Evolutionary conservation across 345 rosid genomes (phyloP).

Genomic region (Citrus reticulata): DNA sequence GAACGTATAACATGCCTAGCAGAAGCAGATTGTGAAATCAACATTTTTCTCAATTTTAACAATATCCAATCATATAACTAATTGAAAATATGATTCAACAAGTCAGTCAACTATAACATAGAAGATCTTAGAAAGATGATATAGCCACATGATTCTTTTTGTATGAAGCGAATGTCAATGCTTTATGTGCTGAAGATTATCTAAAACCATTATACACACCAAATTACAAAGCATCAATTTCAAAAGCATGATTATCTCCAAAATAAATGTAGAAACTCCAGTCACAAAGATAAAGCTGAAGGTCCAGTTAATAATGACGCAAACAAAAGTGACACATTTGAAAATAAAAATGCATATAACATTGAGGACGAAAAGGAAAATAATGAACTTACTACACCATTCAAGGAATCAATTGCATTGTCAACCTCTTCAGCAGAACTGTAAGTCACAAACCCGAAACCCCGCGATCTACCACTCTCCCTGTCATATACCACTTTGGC

Average conservation of each 20-base stretch:
- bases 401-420: slow-evolving; percentile 61
- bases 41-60: not conserved
- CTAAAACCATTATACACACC: not conserved
- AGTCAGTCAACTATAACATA: not conserved
- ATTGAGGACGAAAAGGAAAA: not conserved
- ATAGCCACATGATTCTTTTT: not conserved
- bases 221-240: not conserved
- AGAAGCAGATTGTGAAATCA: not conserved
- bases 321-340: not conserved
- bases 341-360: not conserved
- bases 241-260: not conserved
- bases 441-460: slow-evolving; percentile 92
- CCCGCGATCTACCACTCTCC: slow-evolving; percentile 93
- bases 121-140: not conserved
- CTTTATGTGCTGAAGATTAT: not conserved
- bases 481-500: slow-evolving; percentile 93
- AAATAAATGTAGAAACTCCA: not conserved
- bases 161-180: not conserved
- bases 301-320: not conserved
- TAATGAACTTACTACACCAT: slow-evolving; percentile 72
- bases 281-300: not conserved
- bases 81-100: not conserved
- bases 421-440: slow-evolving; percentile 74
- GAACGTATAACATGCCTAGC: not conserved
- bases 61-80: not conserved